Evolutionary conservation across 805 yeast species (phyloP), one percentile per base, ranked within the genome.

Genomic region (Lachancea meyersii): DNA sequence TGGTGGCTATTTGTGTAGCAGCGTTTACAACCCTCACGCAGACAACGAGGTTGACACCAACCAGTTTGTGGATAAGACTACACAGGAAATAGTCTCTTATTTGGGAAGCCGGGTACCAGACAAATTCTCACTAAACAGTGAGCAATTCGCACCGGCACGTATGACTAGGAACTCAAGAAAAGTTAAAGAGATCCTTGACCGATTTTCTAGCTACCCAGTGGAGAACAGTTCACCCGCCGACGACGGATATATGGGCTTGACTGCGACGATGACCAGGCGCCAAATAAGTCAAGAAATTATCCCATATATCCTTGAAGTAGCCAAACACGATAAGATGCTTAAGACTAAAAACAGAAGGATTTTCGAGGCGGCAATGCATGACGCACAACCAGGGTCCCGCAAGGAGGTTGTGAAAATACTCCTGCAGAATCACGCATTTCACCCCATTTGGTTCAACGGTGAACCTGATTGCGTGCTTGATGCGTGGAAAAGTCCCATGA

Each of bases 141-240:
- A 42, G 13, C 45, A 37, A 31, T 36, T 16, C 10, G 44, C 43
- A 17, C 30, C 41, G 18, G 27, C 45, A 1, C 50, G 63, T 20
- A 54, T 49, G 43, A 58, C 64, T 2, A 59, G 64, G 45, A 58
- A 56, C 37, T 50, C 58, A 0, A 51, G 50, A 19, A 55, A 49
- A 32, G 35, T 56, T 2, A 45, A 40, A 16, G 59, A 58, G 37
- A 48, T 58, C n/a, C 21, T 59, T 19, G 48, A 52, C n/a, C 41
- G 51, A 7, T 53, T 57, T 16, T 40, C 51, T 26, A 19, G 36
- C n/a, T 54, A 56, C 35, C 27, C 35, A 8, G 38, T 47, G 2
- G 48, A 41, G 3, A 27, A 21, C 5, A n/a, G 6, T 13, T 33
- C 43, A n/a, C 22, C 32, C 5, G 16, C 16, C 22, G 23, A 31